Base-by-base conservation (phyloP, 179 eudicot genomes). In the Beta corolliflora region DNA sequence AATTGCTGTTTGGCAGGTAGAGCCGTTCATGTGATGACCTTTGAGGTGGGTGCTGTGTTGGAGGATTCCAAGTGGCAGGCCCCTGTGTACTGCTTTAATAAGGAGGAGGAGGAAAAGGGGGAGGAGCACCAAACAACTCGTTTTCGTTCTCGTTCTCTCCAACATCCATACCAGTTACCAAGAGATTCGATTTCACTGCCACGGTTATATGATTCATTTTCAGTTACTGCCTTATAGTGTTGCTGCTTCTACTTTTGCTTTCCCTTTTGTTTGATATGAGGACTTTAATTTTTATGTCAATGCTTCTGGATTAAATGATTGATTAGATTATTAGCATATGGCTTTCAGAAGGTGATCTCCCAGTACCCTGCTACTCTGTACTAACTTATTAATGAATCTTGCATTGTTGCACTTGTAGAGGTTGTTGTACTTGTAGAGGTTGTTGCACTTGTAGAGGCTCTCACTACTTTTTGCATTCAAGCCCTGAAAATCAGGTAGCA, bases 61-160 rank as follows among this genome's bases (percentile, higher is more conserved):
- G 90, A 90, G 23, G 92, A 91, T 81, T 78, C 90, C 0, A 78
- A 87, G 50, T 93, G 97, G 94, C 94, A 93, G 77, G 92, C 94
- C 19, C 97, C 93, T 41, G 88, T 72, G 25, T 84, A 90, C 84
- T 93, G 97, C 83, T 93, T 93, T 73, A 72, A 88, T 41, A 72
- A 85, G 52, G 58, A 50, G 56, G 4, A 48, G 53, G 59, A 81
- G 13, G 46, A n/a, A n/a, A n/a, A 2, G 53, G 66, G 75, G 21
- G 48, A 10, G 63, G 11, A 67, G 29, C 63, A 77, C 55, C 70
- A 69, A 64, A 25, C 52, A 64, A 73, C 72, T 52, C 25, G 59
- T 73, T n/a, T 25, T 70, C 54, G 25, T n/a, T 70, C 52, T 48
- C 9, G 9, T 6, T 25, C 29, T 25, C 29, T 25, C 29, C 29